A percentile compares a stretch with the other conserved stretches of the same genome.
phyloP scores from a whole-genome alignment of 1,284 basidiomycete genomes.

The Laetiporus sulphureus region DNA sequence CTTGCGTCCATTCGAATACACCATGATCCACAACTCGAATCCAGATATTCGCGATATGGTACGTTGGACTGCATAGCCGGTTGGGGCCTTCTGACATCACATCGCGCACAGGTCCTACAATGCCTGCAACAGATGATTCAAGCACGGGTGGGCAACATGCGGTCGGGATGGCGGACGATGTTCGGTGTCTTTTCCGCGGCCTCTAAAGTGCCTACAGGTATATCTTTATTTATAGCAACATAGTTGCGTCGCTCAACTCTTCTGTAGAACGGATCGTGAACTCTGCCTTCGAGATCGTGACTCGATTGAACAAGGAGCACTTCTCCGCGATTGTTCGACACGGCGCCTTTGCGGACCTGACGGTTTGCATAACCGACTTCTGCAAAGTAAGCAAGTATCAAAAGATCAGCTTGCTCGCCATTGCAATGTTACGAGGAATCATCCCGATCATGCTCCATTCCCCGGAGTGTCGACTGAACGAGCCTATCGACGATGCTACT shows the following conservation, averaged over 20 bases:
- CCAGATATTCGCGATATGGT: slow-evolving; percentile 98
- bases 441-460: slow-evolving; percentile 88
- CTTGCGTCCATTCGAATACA: slow-evolving; percentile 95
- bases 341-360: slow-evolving; percentile 94
- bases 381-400: slow-evolving; percentile 99
- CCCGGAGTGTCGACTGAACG: slow-evolving; percentile 70
- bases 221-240: slow-evolving; percentile 14
- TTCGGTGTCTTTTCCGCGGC: slow-evolving; percentile 97
- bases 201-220: slow-evolving; percentile 88
- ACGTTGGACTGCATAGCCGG: slow-evolving; percentile 13
- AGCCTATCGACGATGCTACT: slow-evolving; percentile 30
- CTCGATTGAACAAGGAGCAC: slow-evolving; percentile 85
- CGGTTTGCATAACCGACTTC: slow-evolving; percentile 97
- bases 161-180: slow-evolving; percentile 99
- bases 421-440: slow-evolving; percentile 90
- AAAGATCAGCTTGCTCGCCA: slow-evolving; percentile 94
- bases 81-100: neutral
- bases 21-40: slow-evolving; percentile 95
- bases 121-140: slow-evolving; percentile 99
- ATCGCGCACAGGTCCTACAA: slow-evolving; percentile 74
- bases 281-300: slow-evolving; percentile 96
- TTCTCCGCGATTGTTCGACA: slow-evolving; percentile 88
- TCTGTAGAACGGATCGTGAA: slow-evolving; percentile 80
- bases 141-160: slow-evolving; percentile 89
- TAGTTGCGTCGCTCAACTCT: slow-evolving; percentile 1